Percentiles rank a stretch among this genome's conserved stretches.
phyloP scores from a whole-genome alignment of 352 stramenopile genomes.

The Blastocystis hominis region DNA sequence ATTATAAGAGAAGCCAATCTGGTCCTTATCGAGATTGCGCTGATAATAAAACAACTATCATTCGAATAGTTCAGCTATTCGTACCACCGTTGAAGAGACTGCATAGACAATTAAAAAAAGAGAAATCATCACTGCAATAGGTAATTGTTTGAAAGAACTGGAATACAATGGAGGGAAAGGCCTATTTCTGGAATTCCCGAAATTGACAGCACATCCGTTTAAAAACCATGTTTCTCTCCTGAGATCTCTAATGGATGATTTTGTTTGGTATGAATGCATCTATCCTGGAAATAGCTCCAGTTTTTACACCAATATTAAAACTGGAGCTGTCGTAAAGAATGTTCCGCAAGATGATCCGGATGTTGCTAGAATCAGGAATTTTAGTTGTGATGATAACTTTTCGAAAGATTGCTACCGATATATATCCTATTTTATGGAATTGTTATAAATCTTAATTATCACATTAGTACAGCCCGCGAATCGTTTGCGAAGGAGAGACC shows the following conservation, averaged over 20 bases:
- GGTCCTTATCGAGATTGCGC: background rate
- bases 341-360: background rate
- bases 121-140: background rate
- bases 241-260: background rate
- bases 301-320: constrained; percentile 25
- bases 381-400: background rate
- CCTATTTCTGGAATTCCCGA: background rate
- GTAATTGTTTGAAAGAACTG: background rate
- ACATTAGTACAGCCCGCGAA: background rate
- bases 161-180: background rate
- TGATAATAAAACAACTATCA: background rate
- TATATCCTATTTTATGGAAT: constrained; percentile 29
- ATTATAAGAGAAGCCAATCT: background rate
- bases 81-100: background rate
- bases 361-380: background rate
- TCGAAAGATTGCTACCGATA: background rate
- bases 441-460: background rate
- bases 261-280: constrained; percentile 46
- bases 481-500: background rate
- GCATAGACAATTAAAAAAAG: background rate
- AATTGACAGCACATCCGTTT: background rate
- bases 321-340: background rate
- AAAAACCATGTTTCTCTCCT: background rate
- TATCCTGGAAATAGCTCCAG: constrained; percentile 1
- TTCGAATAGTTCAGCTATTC: background rate